Conservation (phyloP, 106 monocot genomes). For the Agapanthus africanus region DNA sequence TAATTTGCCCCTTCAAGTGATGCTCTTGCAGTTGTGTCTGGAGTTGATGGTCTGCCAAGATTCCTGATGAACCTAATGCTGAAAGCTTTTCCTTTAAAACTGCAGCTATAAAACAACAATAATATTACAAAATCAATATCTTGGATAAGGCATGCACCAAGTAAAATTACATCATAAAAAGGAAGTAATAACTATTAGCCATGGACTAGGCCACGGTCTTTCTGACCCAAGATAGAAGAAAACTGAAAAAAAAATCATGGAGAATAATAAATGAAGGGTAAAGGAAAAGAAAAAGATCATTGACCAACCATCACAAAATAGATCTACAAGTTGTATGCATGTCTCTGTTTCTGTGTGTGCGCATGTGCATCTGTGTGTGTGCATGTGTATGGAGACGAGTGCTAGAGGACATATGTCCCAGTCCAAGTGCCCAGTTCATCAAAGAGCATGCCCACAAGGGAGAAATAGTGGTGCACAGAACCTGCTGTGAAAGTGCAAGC, state of each 20-base stretch:
- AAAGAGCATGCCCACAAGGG: neutral
- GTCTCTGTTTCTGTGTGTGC: too few relatives aligned
- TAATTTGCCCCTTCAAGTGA: slow-evolving; percentile 71
- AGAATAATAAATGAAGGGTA: too few relatives aligned
- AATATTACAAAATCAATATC: too few relatives aligned
- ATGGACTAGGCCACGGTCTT: too few relatives aligned
- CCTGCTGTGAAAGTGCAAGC: too few relatives aligned
- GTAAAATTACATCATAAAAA: neutral
- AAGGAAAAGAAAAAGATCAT: too few relatives aligned
- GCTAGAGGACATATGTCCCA: neutral
- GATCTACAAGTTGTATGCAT: too few relatives aligned
- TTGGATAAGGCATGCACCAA: neutral
- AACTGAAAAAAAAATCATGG: too few relatives aligned
- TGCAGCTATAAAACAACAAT: slow-evolving; percentile 84
- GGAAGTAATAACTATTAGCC: neutral
- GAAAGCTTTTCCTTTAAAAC: slow-evolving; percentile 93
- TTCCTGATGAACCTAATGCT: slow-evolving; percentile 89
- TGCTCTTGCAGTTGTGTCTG: slow-evolving; percentile 90
- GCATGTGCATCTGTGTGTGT: too few relatives aligned
- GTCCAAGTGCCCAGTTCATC: neutral
- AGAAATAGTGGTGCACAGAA: neutral
- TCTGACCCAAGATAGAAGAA: too few relatives aligned
- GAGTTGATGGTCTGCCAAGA: slow-evolving; percentile 96
- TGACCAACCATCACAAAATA: too few relatives aligned
- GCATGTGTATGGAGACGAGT: neutral